Evolutionary conservation across 352 stramenopile species (phyloP).

Genomic region (Phytophthora ohioensis): DNA sequence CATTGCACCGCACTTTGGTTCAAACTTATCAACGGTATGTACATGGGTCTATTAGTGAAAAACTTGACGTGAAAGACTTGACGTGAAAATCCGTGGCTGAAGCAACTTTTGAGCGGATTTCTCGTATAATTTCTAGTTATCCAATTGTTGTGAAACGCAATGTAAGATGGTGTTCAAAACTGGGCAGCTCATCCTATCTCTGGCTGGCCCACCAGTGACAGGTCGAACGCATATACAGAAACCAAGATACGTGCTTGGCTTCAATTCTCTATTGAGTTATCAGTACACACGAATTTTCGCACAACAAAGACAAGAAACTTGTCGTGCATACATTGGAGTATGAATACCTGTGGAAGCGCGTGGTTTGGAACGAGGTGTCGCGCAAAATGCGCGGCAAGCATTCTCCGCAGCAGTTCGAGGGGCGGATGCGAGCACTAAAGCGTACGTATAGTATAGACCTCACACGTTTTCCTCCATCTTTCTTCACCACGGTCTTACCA

Average conservation of each 20-base stretch:
- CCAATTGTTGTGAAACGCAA: no score
- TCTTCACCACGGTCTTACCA: neutral
- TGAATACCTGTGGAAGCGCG: neutral
- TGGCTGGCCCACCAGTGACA: no score
- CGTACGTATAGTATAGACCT: slow-evolving; percentile 8
- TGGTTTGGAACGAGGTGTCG: neutral
- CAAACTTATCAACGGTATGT: no score
- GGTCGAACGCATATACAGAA: neutral
- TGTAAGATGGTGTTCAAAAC: no score
- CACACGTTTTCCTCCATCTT: slow-evolving; percentile 8
- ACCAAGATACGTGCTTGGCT: neutral
- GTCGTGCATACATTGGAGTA: slow-evolving; percentile 1
- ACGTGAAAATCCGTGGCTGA: no score
- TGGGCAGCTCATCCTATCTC: no score
- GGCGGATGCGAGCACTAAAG: slow-evolving; percentile 1
- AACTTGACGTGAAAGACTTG: no score
- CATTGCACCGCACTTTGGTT: no score
- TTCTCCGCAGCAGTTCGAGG: neutral
- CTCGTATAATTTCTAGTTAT: no score
- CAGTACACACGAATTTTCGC: neutral
- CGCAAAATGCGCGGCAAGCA: slow-evolving; percentile 6
- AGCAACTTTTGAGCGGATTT: no score
- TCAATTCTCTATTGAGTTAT: neutral
- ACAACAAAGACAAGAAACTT: slow-evolving; percentile 2
- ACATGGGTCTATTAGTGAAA: no score